These are phyloP conservation scores for Rubroboletus pulcherrimus DNA, from an alignment of 768 basidiomycete genomes.

Conservation along the genomic window DNA sequence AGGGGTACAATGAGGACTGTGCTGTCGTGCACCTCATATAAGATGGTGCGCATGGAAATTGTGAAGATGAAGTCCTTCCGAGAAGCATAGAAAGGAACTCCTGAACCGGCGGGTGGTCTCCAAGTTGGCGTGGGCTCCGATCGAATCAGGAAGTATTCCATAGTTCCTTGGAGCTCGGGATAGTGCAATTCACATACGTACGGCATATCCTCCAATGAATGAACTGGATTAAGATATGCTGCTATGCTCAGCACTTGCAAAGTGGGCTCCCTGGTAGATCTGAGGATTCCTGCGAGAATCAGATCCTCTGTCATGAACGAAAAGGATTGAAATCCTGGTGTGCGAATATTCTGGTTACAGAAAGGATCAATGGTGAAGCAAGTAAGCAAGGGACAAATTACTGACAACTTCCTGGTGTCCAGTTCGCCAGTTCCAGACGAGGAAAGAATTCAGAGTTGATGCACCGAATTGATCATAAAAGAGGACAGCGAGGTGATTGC, in stretches of 20 bases:
- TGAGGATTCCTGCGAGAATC: slow-evolving; percentile 20
- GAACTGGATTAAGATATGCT: neutral
- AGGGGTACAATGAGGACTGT: slow-evolving; percentile 30
- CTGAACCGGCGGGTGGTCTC: slow-evolving; percentile 10
- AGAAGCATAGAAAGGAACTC: slow-evolving; percentile 22
- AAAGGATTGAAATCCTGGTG: slow-evolving; percentile 28
- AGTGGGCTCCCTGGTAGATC: neutral
- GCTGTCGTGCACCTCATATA: slow-evolving; percentile 3
- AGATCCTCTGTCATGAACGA: slow-evolving; percentile 33
- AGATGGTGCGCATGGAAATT: slow-evolving; percentile 20
- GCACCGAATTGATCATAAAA: slow-evolving; percentile 11
- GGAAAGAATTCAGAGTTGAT: slow-evolving; percentile 12
- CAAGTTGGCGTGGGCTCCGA: slow-evolving; percentile 33
- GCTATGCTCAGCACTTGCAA: slow-evolving; percentile 22
- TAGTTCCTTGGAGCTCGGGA: slow-evolving; percentile 16
- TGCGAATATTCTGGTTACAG: slow-evolving; percentile 17
- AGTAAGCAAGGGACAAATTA: neutral
- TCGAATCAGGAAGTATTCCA: slow-evolving; percentile 28
- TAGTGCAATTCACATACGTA: slow-evolving; percentile 27
- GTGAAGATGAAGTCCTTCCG: slow-evolving; percentile 32
- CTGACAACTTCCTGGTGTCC: slow-evolving; percentile 29
- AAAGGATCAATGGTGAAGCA: slow-evolving; percentile 1
- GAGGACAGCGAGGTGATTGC: slow-evolving; percentile 29
- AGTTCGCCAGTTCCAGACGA: slow-evolving; percentile 36
- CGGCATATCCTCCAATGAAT: slow-evolving; percentile 10